phyloP scores from a whole-genome alignment of 148 eudicot species.

The Pharnaceum exiguum region DNA sequence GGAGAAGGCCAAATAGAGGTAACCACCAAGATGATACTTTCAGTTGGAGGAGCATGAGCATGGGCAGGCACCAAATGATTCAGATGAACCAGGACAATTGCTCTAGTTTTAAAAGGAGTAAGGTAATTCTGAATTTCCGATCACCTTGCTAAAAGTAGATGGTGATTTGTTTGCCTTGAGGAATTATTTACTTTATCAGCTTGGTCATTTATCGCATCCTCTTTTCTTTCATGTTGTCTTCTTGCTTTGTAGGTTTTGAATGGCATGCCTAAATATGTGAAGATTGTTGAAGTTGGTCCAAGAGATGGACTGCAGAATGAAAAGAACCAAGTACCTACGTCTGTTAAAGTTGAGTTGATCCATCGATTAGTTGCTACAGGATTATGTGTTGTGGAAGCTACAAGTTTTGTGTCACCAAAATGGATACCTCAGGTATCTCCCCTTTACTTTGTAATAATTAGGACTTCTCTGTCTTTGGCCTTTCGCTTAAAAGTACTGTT shows the following conservation, averaged over 20 bases:
- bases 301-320: conserved; percentile 97
- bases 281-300: conserved; percentile 98
- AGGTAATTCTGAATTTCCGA: conserved; percentile 36
- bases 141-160: not conserved
- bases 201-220: not conserved
- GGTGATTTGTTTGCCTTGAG: not conserved
- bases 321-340: conserved; percentile 71
- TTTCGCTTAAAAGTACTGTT: not conserved
- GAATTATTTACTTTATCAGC: too few relatives aligned
- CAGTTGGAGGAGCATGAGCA: conserved; percentile 42
- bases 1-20: conserved; percentile 42
- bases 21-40: conserved; percentile 25
- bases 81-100: conserved; percentile 40
- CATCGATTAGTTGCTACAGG: conserved; percentile 78
- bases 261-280: conserved; percentile 62
- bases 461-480: not conserved
- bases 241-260: conserved; percentile 42
- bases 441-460: not conserved
- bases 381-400: conserved; percentile 91
- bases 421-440: conserved; percentile 95
- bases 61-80: conserved; percentile 40
- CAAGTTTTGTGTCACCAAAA: conserved; percentile 97
- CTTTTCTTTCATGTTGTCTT: not conserved
- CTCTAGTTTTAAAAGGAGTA: conserved; percentile 29
- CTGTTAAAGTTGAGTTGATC: conserved; percentile 73